Evolutionary conservation across 2,329 filamentous ascomycete species (phyloP).

Genomic region (Clonostachys solani): DNA sequence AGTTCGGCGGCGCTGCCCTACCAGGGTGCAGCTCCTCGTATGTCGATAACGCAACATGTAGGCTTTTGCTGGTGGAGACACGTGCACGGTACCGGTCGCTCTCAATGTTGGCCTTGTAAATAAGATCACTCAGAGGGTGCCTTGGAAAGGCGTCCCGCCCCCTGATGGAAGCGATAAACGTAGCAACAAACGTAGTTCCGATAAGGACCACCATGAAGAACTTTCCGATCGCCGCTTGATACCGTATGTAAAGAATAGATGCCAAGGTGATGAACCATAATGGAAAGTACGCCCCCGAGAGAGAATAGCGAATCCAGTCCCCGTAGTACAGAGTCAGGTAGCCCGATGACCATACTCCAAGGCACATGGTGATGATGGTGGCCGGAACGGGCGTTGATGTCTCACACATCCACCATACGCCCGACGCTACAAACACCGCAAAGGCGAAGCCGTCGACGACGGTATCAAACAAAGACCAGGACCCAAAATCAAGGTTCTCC

Average conservation of each 20-base stretch:
- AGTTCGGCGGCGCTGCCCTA: constrained; percentile 72
- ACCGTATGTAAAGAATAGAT: constrained; percentile 36
- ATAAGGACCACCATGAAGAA: constrained; percentile 35
- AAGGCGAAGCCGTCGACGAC: constrained; percentile 42
- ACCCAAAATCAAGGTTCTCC: constrained; percentile 11
- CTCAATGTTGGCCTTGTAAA: constrained; percentile 41
- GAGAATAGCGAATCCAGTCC: constrained; percentile 38
- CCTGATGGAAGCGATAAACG: neutral
- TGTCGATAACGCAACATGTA: constrained; percentile 39
- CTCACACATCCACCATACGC: constrained; percentile 41
- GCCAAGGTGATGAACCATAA: constrained; percentile 33
- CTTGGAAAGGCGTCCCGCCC: constrained; percentile 3
- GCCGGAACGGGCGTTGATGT: constrained; percentile 35
- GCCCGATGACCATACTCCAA: constrained; percentile 19
- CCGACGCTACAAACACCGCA: constrained; percentile 36
- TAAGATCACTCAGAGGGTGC: constrained; percentile 44
- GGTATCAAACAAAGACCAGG: constrained; percentile 40
- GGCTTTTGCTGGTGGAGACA: constrained; percentile 39
- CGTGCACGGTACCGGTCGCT: constrained; percentile 44
- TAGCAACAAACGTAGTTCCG: constrained; percentile 19
- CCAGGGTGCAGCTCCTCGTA: constrained; percentile 53
- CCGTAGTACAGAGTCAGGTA: constrained; percentile 24
- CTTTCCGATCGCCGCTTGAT: constrained; percentile 35
- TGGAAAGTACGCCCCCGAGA: constrained; percentile 24
- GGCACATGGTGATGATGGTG: constrained; percentile 35